phyloP scores from a whole-genome alignment of 805 yeast genomes.

The Gaillardinia entomophila region DNA sequence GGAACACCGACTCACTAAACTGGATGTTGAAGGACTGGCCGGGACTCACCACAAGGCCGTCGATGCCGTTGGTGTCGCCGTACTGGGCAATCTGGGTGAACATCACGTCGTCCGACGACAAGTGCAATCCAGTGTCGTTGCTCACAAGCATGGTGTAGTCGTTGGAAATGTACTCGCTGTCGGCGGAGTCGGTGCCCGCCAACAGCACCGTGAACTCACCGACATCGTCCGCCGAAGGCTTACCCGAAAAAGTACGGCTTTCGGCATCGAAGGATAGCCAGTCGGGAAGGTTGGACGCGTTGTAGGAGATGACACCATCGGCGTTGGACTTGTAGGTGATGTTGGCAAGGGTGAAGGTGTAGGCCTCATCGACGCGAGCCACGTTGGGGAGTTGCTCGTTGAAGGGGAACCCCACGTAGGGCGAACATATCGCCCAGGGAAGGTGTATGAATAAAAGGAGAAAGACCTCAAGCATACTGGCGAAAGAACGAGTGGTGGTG shows the following conservation, averaged over 20 bases:
- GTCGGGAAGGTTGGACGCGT: conserved; percentile 54
- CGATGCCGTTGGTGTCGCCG: conserved; percentile 73
- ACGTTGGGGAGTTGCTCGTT: conserved; percentile 81
- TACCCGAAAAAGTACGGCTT: conserved; percentile 63
- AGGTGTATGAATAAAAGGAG: conserved; percentile 5
- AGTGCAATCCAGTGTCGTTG: conserved; percentile 46
- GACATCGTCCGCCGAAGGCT: conserved; percentile 46
- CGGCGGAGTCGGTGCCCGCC: conserved; percentile 60
- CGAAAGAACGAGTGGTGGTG: background rate
- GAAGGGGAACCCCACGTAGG: conserved; percentile 70
- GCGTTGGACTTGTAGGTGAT: conserved; percentile 53
- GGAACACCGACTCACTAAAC: conserved; percentile 60
- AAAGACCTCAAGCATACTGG: background rate
- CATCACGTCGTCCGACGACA: conserved; percentile 38
- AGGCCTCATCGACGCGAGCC: conserved; percentile 62
- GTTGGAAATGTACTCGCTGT: conserved; percentile 37
- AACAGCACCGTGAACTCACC: conserved; percentile 41
- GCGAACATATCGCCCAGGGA: conserved; percentile 38
- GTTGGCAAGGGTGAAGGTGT: conserved; percentile 60
- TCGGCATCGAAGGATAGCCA: conserved; percentile 74
- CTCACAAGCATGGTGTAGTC: conserved; percentile 60
- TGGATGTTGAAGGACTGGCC: conserved; percentile 60
- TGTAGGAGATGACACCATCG: conserved; percentile 44
- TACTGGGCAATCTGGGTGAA: conserved; percentile 50
- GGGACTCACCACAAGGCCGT: conserved; percentile 69